phyloP scores from a whole-genome alignment of 257 asterid species.

The Petunia axillaris region DNA sequence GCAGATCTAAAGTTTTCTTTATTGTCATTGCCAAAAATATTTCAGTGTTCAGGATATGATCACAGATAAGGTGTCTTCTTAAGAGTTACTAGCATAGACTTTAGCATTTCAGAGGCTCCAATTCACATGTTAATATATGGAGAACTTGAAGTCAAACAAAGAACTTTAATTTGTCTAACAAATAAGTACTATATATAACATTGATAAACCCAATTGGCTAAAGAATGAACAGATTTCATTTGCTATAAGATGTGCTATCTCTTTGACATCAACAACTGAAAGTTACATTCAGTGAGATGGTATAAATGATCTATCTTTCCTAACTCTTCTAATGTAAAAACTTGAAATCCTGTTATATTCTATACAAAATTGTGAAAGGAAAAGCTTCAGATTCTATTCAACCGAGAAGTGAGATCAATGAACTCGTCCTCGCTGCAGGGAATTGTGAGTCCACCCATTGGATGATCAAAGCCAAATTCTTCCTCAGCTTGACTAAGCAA shows the following conservation, averaged over 20 bases:
- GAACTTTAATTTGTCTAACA: not conserved
- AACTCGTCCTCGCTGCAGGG: slow-evolving; percentile 44
- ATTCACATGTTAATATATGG: not conserved
- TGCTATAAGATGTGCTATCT: not conserved
- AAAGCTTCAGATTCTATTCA: slow-evolving; percentile 21
- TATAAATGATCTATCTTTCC: not conserved
- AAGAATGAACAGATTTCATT: not conserved
- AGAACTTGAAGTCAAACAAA: not conserved
- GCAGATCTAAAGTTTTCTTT: not conserved
- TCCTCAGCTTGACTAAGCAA: slow-evolving; percentile 32
- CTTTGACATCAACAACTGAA: not conserved
- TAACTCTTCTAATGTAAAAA: not conserved
- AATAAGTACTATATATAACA: too few species aligned
- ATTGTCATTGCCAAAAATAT: not conserved
- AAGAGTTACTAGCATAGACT: not conserved
- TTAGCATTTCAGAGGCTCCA: not conserved
- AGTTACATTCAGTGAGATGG: not conserved
- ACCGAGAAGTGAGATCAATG: slow-evolving; percentile 34
- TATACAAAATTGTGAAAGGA: not conserved
- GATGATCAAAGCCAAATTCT: slow-evolving; percentile 46
- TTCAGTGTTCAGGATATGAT: slow-evolving; percentile 1
- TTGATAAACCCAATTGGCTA: not conserved
- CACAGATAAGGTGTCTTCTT: not conserved
- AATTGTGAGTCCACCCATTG: slow-evolving; percentile 41
- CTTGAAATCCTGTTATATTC: not conserved